A percentile compares a stretch with the other conserved stretches of the same genome.
Conservation (phyloP, 257 asterid species). For the Solanum dulcamara region DNA sequence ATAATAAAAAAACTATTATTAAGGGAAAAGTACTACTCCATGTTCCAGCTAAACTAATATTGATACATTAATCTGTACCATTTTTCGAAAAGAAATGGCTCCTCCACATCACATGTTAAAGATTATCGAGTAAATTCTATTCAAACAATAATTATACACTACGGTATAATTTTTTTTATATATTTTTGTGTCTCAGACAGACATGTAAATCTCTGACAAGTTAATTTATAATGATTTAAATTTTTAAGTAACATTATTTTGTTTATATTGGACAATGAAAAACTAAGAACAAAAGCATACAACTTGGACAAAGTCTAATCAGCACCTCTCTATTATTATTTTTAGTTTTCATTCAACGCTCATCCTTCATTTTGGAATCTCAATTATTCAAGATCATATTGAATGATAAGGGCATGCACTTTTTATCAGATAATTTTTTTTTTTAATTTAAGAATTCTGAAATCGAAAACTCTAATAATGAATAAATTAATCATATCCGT, state of each 20-base stretch:
- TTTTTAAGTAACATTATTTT: background rate
- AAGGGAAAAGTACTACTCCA: background rate
- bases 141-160: background rate
- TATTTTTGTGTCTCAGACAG: background rate
- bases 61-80: background rate
- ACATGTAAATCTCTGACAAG: background rate
- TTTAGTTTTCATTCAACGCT: background rate
- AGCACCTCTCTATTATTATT: background rate
- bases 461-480: too few relatives aligned
- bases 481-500: too few relatives aligned
- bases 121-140: background rate
- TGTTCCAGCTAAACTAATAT: background rate
- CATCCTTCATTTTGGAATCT: background rate
- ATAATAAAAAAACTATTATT: background rate
- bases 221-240: background rate
- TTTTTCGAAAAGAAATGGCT: background rate
- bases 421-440: too few relatives aligned
- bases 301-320: background rate
- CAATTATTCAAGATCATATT: background rate
- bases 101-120: background rate
- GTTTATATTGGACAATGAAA: background rate
- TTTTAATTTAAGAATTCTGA: too few relatives aligned
- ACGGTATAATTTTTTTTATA: background rate
- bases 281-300: background rate
- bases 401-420: fast-evolving